Conservation (phyloP, 768 basidiomycete species). For the Lentinula guzmanii region DNA sequence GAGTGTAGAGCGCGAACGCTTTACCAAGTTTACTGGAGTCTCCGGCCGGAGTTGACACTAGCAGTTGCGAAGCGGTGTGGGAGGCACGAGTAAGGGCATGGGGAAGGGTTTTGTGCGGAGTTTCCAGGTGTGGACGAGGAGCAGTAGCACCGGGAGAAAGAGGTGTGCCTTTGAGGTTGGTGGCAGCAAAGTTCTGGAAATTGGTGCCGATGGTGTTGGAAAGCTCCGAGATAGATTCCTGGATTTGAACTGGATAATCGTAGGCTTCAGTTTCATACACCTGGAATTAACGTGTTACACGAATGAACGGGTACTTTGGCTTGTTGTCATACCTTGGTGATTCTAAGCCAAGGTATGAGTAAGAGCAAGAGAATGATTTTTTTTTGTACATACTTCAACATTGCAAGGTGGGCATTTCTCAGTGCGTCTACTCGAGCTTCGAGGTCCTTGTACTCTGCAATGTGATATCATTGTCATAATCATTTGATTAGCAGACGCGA, state of each 20-base stretch:
- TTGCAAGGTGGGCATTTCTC: slow-evolving; percentile 61
- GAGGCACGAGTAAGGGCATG: slow-evolving; percentile 89
- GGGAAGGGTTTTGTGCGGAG: slow-evolving; percentile 92
- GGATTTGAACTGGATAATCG: slow-evolving; percentile 86
- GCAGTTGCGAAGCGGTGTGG: slow-evolving; percentile 43
- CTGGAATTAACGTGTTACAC: slow-evolving; percentile 46
- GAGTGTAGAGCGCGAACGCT: slow-evolving; percentile 73
- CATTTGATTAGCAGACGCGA: background rate
- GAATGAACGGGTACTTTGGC: background rate
- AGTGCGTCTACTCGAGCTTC: slow-evolving; percentile 94
- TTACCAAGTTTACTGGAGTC: slow-evolving; percentile 62
- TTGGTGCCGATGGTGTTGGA: slow-evolving; percentile 66
- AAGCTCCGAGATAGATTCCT: slow-evolving; percentile 73
- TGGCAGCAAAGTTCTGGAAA: slow-evolving; percentile 79
- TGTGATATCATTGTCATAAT: background rate
- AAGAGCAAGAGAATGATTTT: background rate
- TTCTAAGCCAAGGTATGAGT: background rate
- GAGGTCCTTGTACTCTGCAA: slow-evolving; percentile 88
- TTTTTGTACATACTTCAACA: slow-evolving; percentile 62
- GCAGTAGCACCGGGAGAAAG: slow-evolving; percentile 59
- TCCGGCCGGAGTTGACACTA: slow-evolving; percentile 35
- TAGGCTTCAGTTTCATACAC: slow-evolving; percentile 87
- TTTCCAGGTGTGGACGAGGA: slow-evolving; percentile 46
- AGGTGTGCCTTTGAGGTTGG: slow-evolving; percentile 84
- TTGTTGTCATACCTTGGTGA: slow-evolving; percentile 3